Conservation (phyloP, 306 rosid genomes). For the Benincasa hispida region DNA sequence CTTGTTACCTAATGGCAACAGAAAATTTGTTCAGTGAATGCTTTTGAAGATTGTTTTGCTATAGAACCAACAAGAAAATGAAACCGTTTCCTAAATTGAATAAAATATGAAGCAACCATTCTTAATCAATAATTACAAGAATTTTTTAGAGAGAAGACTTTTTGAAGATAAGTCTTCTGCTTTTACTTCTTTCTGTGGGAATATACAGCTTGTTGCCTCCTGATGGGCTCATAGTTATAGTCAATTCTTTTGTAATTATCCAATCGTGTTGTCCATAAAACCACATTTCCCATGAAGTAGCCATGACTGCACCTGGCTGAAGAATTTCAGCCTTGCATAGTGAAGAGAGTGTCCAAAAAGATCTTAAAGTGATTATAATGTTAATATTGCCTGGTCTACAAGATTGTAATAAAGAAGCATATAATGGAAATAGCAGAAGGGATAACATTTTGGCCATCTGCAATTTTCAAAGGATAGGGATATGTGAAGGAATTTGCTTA, state of each 20-base stretch:
- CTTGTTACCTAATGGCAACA: neutral
- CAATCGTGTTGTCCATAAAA: neutral
- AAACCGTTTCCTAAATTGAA: neutral
- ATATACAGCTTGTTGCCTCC: no score
- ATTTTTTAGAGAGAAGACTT: no score
- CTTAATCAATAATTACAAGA: neutral
- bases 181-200: no score
- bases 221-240: no score
- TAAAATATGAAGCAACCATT: neutral
- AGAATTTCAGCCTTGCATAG: neutral
- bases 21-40: neutral
- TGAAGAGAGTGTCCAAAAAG: neutral
- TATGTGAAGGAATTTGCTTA: neutral
- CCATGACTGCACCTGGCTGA: neutral
- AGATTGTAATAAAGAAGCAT: neutral
- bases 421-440: neutral
- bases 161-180: no score
- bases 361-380: neutral
- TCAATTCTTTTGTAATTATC: no score
- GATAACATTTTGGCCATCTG: neutral
- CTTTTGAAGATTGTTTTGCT: neutral
- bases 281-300: neutral
- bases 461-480: neutral
- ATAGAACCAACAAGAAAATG: neutral
- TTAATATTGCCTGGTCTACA: neutral